Conservation (phyloP, 371 early-diverging fungal species). For the Mortierella sp. region DNA sequence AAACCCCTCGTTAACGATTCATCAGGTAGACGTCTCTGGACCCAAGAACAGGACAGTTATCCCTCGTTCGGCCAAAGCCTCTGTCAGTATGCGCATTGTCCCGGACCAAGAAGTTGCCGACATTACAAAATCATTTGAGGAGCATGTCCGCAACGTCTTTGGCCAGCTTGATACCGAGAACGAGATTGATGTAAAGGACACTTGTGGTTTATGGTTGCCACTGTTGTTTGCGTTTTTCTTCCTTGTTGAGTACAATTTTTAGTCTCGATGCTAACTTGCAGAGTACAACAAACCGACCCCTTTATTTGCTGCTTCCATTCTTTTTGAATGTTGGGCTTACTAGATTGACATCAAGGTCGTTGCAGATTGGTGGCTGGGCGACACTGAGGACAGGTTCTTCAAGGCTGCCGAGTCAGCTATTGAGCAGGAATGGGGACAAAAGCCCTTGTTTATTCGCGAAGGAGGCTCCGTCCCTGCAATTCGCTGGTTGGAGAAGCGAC, state of each 20-base stretch:
- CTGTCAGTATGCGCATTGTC: slow-evolving; percentile 86
- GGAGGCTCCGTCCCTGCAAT: slow-evolving; percentile 90
- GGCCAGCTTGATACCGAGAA: slow-evolving; percentile 66
- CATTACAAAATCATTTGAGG: slow-evolving; percentile 70
- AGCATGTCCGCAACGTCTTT: slow-evolving; percentile 69
- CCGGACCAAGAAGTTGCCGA: slow-evolving; percentile 81
- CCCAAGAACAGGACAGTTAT: slow-evolving; percentile 80
- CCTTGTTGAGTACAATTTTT: not conserved
- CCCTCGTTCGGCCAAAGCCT: slow-evolving; percentile 77
- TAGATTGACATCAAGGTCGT: slow-evolving; percentile 72
- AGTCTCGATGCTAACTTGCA: not conserved
- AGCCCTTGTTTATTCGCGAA: slow-evolving; percentile 79
- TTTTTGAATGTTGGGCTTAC: slow-evolving; percentile 4
- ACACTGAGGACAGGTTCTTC: slow-evolving; percentile 76
- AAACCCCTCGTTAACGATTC: slow-evolving; percentile 84
- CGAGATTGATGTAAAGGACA: slow-evolving; percentile 58
- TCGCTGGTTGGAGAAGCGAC: slow-evolving; percentile 83
- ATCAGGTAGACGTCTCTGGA: slow-evolving; percentile 83
- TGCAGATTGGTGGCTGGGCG: slow-evolving; percentile 88
- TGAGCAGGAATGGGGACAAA: slow-evolving; percentile 72
- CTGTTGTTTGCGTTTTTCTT: not conserved
- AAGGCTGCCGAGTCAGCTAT: slow-evolving; percentile 78
- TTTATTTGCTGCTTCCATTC: not conserved
- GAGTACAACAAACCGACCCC: not conserved
- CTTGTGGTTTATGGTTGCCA: not conserved